Percentiles rank a stretch among this genome's conserved stretches.
Conservation (phyloP, 192 early-diverging fungal species). For the Backusella parvicylindrica region DNA sequence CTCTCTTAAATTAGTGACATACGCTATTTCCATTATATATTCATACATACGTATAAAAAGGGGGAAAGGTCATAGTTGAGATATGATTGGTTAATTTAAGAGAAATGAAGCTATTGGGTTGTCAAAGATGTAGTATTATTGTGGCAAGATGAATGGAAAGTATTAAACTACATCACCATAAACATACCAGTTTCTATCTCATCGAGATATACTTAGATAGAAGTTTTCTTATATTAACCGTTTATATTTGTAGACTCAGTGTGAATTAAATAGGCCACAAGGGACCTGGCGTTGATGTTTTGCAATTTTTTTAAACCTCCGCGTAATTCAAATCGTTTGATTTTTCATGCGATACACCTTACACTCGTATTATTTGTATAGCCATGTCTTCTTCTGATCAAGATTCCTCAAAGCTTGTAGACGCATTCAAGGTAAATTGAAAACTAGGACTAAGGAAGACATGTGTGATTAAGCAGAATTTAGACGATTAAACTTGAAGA, state of each 20-base stretch:
- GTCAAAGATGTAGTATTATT: not conserved
- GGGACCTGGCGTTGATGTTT: constrained; percentile 2
- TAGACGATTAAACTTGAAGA: constrained; percentile 41
- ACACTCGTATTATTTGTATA: not conserved
- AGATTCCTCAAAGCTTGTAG: constrained; percentile 12
- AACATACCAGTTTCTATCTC: not conserved
- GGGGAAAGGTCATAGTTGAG: too few species aligned
- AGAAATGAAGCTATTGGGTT: not conserved
- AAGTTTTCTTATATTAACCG: not conserved
- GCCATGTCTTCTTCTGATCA: constrained; percentile 12
- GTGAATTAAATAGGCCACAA: not conserved
- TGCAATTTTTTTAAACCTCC: not conserved
- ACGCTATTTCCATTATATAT: too few species aligned
- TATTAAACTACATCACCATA: not conserved
- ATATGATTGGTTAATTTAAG: not conserved
- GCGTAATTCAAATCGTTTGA: not conserved
- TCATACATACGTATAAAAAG: too few species aligned
- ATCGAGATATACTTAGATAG: not conserved
- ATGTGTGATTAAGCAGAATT: not conserved
- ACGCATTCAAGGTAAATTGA: constrained; percentile 15
- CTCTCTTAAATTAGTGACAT: too few species aligned
- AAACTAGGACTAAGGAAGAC: not conserved
- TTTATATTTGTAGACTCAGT: not conserved
- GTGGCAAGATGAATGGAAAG: not conserved
- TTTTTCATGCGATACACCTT: constrained; percentile 6